A percentile compares a stretch with the other conserved stretches of the same genome.
phyloP scores from a whole-genome alignment of 345 rosid species.

The Citrus sp. region DNA sequence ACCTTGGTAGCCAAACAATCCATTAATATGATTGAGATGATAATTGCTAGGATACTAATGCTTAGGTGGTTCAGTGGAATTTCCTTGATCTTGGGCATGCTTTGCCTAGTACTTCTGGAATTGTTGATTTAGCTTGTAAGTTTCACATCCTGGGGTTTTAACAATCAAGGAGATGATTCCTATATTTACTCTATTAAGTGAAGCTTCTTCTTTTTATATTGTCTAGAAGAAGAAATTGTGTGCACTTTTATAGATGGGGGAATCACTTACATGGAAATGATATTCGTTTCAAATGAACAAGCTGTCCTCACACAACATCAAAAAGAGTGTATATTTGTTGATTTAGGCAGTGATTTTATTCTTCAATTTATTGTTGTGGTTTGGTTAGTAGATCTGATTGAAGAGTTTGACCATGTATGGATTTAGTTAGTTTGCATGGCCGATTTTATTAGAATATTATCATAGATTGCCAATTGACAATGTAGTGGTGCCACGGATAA shows the following conservation, averaged over 20 bases:
- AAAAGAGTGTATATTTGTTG: not conserved
- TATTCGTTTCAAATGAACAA: not conserved
- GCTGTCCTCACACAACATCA: not conserved
- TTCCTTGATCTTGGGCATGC: conserved; percentile 5
- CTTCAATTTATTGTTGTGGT: not conserved
- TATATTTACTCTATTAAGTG: too few relatives aligned
- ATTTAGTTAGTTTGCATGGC: not conserved
- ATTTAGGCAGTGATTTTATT: not conserved
- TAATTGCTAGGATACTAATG: not conserved
- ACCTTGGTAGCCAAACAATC: not conserved
- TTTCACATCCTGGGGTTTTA: not conserved
- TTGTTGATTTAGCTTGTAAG: not conserved
- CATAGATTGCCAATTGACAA: not conserved
- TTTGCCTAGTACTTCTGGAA: not conserved
- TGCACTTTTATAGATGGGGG: not conserved
- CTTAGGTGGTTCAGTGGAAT: not conserved
- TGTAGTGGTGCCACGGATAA: not conserved
- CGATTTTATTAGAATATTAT: not conserved
- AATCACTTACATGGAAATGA: not conserved
- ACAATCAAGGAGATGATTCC: not conserved
- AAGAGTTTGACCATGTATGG: not conserved
- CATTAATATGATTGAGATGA: not conserved
- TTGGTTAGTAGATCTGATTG: not conserved
- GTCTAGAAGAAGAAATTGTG: not conserved
- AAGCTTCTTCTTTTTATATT: not conserved